Base-by-base conservation (phyloP, 2,329 filamentous ascomycete genomes). In the Botryosphaeria dothidea region DNA sequence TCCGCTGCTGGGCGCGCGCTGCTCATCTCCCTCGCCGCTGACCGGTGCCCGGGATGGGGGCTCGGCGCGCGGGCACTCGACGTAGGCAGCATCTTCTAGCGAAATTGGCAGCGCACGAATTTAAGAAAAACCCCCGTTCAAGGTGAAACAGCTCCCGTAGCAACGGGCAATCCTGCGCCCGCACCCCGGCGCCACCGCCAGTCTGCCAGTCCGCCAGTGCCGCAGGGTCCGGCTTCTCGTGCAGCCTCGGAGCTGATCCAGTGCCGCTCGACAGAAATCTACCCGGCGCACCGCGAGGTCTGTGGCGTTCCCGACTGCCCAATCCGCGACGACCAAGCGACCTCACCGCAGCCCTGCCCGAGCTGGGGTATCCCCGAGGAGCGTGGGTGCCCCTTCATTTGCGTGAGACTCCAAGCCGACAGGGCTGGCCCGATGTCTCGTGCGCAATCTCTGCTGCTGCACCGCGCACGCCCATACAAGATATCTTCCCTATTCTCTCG, bases 331-430 rank as follows among this genome's bases (percentile, higher is more conserved):
- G 9, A 34, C 17, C 2, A n/a, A 15, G 9, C 38, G 17, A 3
- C 36, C 38, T 19, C 36, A 31, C 54, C 54, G 25, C n/a, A 46
- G 41, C 38, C 56, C 56, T 41, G 56, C 41, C 17, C 56, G 56
- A 46, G 56, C 56, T 46, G 56, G 56, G 56, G 41, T 60, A 46
- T 34, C 56, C 56, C 41, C 25, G 56, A 60, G 56, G 56, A 60
- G 56, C 56, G 25, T 60, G 56, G 56, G 41, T 46, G 61, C 62
- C 62, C 49, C 62, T 64, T 64, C 62, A 64, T 64, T 64, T 64
- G 62, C 51, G 62, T 64, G 62, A 64, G 62, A 64, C 62, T 46
- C 49, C 36, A 46, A 48, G 23, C 38, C 60, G 62, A 64, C 62
- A 64, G 41, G 62, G 62, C 62, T 64, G 48, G 38, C 36, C 49